Percentiles rank a stretch among this genome's conserved stretches.
Conservation (phyloP, 495 filamentous ascomycete species). For the Aspergillus homomorphus region DNA sequence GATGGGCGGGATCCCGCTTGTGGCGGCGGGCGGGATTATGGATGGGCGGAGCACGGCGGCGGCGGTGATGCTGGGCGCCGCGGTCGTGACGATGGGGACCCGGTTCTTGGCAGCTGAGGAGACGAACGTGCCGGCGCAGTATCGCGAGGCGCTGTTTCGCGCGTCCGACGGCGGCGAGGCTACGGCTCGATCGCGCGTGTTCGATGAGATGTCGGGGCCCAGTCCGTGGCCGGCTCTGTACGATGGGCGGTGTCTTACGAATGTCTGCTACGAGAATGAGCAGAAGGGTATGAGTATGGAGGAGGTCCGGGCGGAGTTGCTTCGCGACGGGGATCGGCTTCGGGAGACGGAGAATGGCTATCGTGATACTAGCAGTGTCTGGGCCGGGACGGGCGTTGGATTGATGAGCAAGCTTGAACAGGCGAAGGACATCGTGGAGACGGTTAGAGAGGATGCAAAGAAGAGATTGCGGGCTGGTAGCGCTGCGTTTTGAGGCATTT, state of each 20-base stretch:
- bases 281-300: conserved; percentile 7
- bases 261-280: conserved; percentile 47
- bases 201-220: conserved; percentile 63
- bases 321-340: not conserved
- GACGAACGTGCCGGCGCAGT: conserved; percentile 54
- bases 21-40: conserved; percentile 69
- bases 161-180: conserved; percentile 60
- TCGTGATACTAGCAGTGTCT: not conserved
- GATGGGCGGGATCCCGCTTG: conserved; percentile 40
- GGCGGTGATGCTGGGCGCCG: conserved; percentile 59
- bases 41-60: conserved; percentile 62
- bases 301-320: not conserved
- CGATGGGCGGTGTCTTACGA: conserved; percentile 59
- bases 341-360: not conserved
- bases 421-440: not conserved
- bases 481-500: not conserved
- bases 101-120: conserved; percentile 61
- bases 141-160: conserved; percentile 54
- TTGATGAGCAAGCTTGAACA: not conserved
- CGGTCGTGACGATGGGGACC: conserved; percentile 66
- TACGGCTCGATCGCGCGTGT: conserved; percentile 63
- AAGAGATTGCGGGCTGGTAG: not conserved
- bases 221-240: conserved; percentile 61
- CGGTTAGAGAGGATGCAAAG: not conserved
- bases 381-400: not conserved